Conservation (phyloP, 2,329 filamentous ascomycete genomes). For the Hymenoscyphus scutula region DNA sequence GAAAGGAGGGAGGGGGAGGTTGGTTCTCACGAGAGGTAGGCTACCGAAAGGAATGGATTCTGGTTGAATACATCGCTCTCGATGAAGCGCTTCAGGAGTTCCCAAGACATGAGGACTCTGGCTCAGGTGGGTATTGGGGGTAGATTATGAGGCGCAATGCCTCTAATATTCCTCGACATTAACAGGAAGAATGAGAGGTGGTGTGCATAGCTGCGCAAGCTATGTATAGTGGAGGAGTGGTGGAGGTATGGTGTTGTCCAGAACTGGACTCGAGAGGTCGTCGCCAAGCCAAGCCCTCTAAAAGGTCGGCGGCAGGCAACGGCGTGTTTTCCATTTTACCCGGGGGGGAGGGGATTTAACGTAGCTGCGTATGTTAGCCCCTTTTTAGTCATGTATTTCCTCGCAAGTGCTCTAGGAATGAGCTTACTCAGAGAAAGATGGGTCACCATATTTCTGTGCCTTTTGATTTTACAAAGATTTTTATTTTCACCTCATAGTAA, state of each 20-base stretch:
- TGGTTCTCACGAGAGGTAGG: slow-evolving; percentile 71
- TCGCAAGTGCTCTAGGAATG: too few species aligned
- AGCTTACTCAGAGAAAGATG: too few species aligned
- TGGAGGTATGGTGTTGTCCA: slow-evolving; percentile 2
- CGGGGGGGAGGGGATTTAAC: too few species aligned
- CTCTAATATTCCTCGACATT: slow-evolving; percentile 36
- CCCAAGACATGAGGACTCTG: slow-evolving; percentile 64
- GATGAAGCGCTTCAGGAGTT: slow-evolving; percentile 85
- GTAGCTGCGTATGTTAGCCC: too few species aligned
- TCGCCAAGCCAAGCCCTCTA: not conserved
- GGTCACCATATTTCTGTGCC: too few species aligned
- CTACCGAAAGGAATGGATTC: slow-evolving; percentile 83
- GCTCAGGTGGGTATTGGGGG: slow-evolving; percentile 18
- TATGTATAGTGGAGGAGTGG: slow-evolving; percentile 18
- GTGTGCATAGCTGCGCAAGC: slow-evolving; percentile 27
- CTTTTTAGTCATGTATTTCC: too few species aligned
- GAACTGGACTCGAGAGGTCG: not conserved
- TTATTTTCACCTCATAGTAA: too few species aligned
- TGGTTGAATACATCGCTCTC: slow-evolving; percentile 93
- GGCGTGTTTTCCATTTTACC: not conserved
- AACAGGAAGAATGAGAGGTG: slow-evolving; percentile 24
- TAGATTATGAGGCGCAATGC: slow-evolving; percentile 34
- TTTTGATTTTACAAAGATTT: too few species aligned
- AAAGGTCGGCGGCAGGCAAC: not conserved
- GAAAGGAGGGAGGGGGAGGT: slow-evolving; percentile 18